Evolutionary conservation across 768 basidiomycete genomes (phyloP).

Genomic region (Termitomyces heimii): DNA sequence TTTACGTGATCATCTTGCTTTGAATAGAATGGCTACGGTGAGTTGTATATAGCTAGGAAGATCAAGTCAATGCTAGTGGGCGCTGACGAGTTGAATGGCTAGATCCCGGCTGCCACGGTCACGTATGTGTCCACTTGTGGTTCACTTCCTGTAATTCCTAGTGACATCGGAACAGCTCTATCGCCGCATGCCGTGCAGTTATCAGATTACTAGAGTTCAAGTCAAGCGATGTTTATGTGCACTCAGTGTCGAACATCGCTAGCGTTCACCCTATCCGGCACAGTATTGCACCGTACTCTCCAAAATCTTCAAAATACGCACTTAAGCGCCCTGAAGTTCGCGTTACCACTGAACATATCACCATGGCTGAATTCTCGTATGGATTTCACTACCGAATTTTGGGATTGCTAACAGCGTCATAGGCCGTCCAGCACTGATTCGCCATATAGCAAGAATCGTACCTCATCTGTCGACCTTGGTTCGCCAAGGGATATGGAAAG

Average conservation of each 20-base stretch:
- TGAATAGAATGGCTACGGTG: constrained; percentile 47
- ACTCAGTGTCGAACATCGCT: constrained; percentile 36
- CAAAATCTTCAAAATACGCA: constrained; percentile 25
- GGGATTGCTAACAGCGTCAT: neutral
- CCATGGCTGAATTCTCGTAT: constrained; percentile 51
- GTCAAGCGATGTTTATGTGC: constrained; percentile 36
- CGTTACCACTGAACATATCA: constrained; percentile 56
- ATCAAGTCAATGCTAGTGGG: neutral
- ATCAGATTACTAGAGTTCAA: constrained; percentile 59
- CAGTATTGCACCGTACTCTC: constrained; percentile 19
- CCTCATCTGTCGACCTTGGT: constrained; percentile 22
- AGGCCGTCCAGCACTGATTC: constrained; percentile 16
- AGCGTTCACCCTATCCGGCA: constrained; percentile 26
- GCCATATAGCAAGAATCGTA: constrained; percentile 20
- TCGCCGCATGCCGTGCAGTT: constrained; percentile 65
- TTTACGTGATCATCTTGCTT: neutral
- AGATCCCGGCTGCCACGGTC: constrained; percentile 62
- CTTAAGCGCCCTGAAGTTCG: constrained; percentile 41
- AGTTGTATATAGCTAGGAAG: constrained; percentile 12
- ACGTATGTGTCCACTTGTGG: constrained; percentile 34
- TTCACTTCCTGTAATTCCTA: constrained; percentile 2
- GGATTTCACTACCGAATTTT: constrained; percentile 11
- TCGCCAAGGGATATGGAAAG: constrained; percentile 21
- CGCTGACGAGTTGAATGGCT: constrained; percentile 6
- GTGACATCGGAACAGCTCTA: constrained; percentile 29